Evolutionary conservation across 2,329 filamentous ascomycete genomes (phyloP), one percentile per base, ranked within the genome.

Genomic region (Dactylellina sp.): DNA sequence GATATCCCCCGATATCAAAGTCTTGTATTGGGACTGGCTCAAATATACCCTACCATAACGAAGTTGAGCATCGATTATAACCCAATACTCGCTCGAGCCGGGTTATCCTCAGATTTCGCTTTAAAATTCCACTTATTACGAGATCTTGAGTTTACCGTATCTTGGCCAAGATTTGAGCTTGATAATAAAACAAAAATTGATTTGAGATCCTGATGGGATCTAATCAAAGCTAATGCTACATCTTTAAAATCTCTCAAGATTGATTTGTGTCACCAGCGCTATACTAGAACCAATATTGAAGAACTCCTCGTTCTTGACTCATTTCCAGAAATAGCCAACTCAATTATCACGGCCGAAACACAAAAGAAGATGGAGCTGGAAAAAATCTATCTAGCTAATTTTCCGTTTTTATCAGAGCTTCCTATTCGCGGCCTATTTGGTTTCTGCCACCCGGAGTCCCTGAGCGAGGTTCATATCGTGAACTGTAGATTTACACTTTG

Each of bases 91-190:
- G 11, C 25, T 9, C 50, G 39, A 55, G 25, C 50, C 12, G 25
- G 50, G 25, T 37, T 55, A 20, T 55, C 39, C 18, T 39, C 50
- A 11, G 50, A 39, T 5, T 18, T 55, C 39, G 24, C 50, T 7
- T 55, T 20, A 5, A 20, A 39, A 12, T 2, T 37, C 25, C 50
- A 18, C 28, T 22, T 7, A 7, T 55, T 55, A 39, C 50, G 18
- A 55, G 24, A 55, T 55, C 2, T 55, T 18, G 50, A 35, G 25
- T 55, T 55, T 37, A 55, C 50, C 25, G 50, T 55, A 55, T 55
- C 46, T 55, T 55, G 50, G 50, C 50, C 50, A 37, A 55, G 16
- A 1, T 55, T 37, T 39, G 50, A 37, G 50, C 25, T 55, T 55
- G 50, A 37, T 20, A 16, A 35, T 37, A 37, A 16, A 9, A 25